Conservation (phyloP, 192 early-diverging fungal genomes). For the Umbelopsis vinacea region DNA sequence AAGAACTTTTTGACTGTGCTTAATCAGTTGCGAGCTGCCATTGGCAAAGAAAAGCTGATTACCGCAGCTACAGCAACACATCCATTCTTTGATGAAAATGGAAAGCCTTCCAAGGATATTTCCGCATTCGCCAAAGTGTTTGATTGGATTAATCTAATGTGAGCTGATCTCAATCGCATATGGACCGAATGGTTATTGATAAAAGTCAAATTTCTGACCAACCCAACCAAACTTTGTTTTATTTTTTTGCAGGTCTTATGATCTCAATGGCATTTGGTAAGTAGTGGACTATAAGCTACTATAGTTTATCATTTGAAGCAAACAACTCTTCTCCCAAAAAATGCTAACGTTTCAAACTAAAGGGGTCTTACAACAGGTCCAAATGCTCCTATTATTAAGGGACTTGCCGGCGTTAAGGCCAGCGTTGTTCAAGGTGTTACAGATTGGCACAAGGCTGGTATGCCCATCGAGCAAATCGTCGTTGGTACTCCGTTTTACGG, state of each 20-base stretch:
- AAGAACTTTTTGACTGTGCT: conserved; percentile 62
- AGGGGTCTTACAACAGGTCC: conserved; percentile 59
- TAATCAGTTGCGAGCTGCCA: conserved; percentile 50
- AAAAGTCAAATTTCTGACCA: neutral
- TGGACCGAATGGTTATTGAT: neutral
- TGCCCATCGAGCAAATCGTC: conserved; percentile 49
- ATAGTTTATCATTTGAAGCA: neutral
- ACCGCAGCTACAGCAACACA: conserved; percentile 63
- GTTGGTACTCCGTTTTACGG: conserved; percentile 52
- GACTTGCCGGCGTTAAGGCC: conserved; percentile 4
- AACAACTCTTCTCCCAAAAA: neutral
- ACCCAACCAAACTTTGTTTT: too few relatives aligned
- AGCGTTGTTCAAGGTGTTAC: conserved; percentile 45
- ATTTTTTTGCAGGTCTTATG: neutral
- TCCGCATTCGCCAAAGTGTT: conserved; percentile 57
- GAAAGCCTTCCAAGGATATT: conserved; percentile 53
- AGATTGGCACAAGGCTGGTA: conserved; percentile 48
- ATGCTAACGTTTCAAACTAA: neutral
- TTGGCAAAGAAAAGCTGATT: conserved; percentile 54
- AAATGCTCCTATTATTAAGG: conserved; percentile 58
- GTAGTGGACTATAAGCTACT: neutral
- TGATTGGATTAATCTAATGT: conserved; percentile 68
- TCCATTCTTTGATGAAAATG: conserved; percentile 61
- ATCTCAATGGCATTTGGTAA: conserved; percentile 25
- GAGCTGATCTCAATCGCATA: neutral